Base-by-base conservation (phyloP, 805 yeast species). In the Starmerella etchellsii region DNA sequence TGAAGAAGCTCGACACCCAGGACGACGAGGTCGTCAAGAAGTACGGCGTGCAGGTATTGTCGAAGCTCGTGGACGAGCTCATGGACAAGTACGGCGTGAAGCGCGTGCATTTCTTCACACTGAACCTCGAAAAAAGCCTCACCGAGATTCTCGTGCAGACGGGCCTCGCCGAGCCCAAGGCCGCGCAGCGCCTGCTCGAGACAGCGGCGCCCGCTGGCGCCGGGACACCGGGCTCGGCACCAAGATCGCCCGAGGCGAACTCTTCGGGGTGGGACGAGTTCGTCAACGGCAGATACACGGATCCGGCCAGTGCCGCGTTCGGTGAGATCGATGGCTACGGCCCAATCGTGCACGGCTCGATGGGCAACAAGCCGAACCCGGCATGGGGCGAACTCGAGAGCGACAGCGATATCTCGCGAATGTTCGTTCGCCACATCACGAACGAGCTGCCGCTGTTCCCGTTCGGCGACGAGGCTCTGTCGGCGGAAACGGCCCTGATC, bases 311-410 rank as follows among this genome's bases (percentile, higher is more conserved):
- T 26, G 95, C 96, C 16, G 97, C 97, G 1, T 88, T 81, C 61
- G 98, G 97, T 66, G 96, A 88, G 63, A 83, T 88, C 53, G 96
- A 87, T 59, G 97, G 97, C 24, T 91, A 88, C 59, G 97, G 97
- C 2, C 95, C 96, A 0, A 74, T 81, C 2, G 70, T 91, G 53
- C 87, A 87, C 55, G 57, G 57, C 25, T 76, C 83, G 4, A 71
- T 78, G 7, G 70, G 76, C 11, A 67, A 71, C 28, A 73, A 69
- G 54, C 93, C 93, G 1, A 65, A 70, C 37, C 73, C 72, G 40
- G 65, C 75, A 16, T 87, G 96, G 95, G 95, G 94, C 0, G 64
- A 68, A 39, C 95, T 95, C 4, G 70, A 65, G 25, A 65, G 67
- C 13, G 49, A 63, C 2, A 55, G 62, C 4, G 95, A 85, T 56